Evolutionary conservation across 2,329 filamentous ascomycete genomes (phyloP).

Genomic region (Sporothrix pseudoabietina): DNA sequence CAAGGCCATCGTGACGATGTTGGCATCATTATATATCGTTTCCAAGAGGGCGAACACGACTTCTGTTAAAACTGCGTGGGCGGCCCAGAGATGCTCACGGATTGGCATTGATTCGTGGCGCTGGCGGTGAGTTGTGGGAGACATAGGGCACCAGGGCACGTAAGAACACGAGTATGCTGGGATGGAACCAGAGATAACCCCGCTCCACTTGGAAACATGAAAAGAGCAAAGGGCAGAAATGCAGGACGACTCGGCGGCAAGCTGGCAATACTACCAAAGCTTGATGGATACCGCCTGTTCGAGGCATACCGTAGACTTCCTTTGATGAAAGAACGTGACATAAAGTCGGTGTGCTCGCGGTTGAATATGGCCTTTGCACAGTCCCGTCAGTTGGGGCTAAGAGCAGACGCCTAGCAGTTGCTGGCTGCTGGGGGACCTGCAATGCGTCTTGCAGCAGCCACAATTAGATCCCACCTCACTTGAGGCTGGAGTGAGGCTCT

Average conservation of each 20-base stretch:
- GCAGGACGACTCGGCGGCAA: not conserved
- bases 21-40: not conserved
- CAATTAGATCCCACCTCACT: not conserved
- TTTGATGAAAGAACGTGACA: not conserved
- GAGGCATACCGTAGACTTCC: not conserved
- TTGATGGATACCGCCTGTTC: not conserved
- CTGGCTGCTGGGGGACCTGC: not conserved
- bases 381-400: not conserved
- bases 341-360: not conserved
- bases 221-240: not conserved
- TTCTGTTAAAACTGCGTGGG: not conserved
- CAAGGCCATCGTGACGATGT: not conserved
- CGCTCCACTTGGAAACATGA: constrained; percentile 6
- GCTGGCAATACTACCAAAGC: not conserved
- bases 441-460: not conserved
- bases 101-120: not conserved
- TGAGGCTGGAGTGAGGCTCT: not conserved
- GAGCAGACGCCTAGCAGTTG: not conserved
- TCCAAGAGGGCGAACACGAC: too few relatives aligned
- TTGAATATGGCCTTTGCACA: not conserved
- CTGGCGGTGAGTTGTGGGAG: not conserved
- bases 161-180: not conserved
- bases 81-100: not conserved
- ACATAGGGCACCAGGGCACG: not conserved
- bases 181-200: constrained; percentile 7